These are phyloP conservation scores for Penicillium pulvis DNA, from an alignment of 495 filamentous ascomycete species.

Conservation along the genomic window DNA sequence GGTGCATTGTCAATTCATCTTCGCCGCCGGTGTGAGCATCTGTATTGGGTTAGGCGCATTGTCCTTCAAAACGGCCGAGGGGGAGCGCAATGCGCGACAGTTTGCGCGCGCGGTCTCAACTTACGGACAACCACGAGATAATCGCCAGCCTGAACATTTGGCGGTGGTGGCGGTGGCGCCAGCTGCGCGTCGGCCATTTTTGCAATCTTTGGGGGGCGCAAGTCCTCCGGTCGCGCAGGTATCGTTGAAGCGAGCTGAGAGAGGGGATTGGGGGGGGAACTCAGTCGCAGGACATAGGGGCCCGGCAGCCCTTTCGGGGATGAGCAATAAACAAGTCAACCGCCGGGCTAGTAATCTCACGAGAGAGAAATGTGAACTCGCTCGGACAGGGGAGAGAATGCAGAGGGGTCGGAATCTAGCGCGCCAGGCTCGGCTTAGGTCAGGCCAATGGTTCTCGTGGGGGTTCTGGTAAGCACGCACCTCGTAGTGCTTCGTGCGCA, in stretches of 20 bases:
- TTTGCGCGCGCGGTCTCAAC: conserved; percentile 35
- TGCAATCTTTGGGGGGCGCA: conserved; percentile 11
- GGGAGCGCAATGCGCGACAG: conserved; percentile 16
- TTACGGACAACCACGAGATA: conserved; percentile 77
- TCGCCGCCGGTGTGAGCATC: conserved; percentile 89
- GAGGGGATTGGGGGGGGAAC: not conserved
- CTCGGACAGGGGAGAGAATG: conserved; percentile 27
- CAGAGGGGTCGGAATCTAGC: conserved; percentile 28
- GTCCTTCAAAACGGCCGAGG: conserved; percentile 5
- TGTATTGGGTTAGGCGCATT: conserved; percentile 28
- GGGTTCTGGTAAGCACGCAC: conserved; percentile 15
- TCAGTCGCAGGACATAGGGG: conserved; percentile 34
- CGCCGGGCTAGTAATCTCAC: conserved; percentile 16
- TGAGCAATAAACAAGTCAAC: conserved; percentile 7
- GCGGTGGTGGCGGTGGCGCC: conserved; percentile 36
- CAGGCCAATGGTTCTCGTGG: conserved; percentile 23
- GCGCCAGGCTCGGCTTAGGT: conserved; percentile 12
- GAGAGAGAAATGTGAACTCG: conserved; percentile 22
- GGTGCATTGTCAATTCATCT: conserved; percentile 86
- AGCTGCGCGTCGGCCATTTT: conserved; percentile 38
- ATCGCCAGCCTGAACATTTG: conserved; percentile 62
- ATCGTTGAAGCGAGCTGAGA: conserved; percentile 4
- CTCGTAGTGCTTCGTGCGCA: conserved; percentile 12
- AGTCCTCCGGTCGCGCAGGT: conserved; percentile 13
- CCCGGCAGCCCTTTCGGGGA: conserved; percentile 30